Base-by-base conservation (phyloP, 768 basidiomycete species). In the Amanita pseudoporphyria region DNA sequence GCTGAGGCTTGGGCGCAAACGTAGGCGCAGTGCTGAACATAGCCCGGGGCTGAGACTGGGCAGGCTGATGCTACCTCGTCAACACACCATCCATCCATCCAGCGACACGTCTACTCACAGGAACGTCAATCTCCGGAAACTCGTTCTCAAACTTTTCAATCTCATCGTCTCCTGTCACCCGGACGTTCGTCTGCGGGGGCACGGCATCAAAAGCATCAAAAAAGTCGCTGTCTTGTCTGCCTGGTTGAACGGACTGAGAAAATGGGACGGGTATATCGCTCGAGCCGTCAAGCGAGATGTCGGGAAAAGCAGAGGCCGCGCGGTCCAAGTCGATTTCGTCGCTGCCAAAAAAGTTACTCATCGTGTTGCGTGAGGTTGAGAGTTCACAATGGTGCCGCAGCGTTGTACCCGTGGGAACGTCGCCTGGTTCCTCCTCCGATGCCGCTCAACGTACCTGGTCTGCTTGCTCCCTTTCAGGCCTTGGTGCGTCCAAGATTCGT, bases 71-170 rank as follows among this genome's bases (percentile, higher is more conserved):
- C 36, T 39, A 6, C 42, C 2, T 19, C 18, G 24, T 31, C 37
- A 41, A 32, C 40, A 38, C 26, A 6, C 10, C 33, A 14, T 26
- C 60, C 57, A 42, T 42, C 7, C 14, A 2, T 19, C 13, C 35
- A 9, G 1, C n/a, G n/a, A 30, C n/a, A 16, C 18, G 19, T 16
- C 6, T 2, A 47, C 45, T 35, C 45, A 47, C 45, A 3, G 43
- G 32, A 51, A 76, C 66, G 47, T 82, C 81, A 53, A 94, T 75
- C 46, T 86, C 90, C 0, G 90, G 90, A 62, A 92, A 94, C 51
- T 88, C 79, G 62, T 68, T 83, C 66, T 91, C 82, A 55, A 94
- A 94, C 63, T 84, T 80, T 51, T 88, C 84, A 52, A 94, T 76
- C 55, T 88, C 86, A 54, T 90, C 87, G 59, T 88, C 81, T 0